Evolutionary conservation across 148 eudicot genomes (phyloP).

Genomic region (Dysphania ambrosioides): DNA sequence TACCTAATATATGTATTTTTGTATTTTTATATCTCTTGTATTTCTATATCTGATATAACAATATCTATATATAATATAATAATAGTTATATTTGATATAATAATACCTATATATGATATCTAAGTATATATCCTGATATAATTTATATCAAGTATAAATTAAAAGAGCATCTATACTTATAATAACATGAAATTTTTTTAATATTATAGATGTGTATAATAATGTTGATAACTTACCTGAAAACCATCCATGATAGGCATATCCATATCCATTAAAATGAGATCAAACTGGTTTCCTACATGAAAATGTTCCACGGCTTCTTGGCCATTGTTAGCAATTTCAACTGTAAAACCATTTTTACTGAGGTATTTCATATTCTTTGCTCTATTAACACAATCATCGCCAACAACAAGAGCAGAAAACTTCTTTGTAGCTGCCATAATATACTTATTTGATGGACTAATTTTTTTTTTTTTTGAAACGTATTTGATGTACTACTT

Average conservation of each 20-base stretch:
- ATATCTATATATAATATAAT: too few species aligned
- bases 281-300: constrained; percentile 12
- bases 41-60: too few species aligned
- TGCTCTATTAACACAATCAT: constrained; percentile 8
- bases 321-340: constrained; percentile 15
- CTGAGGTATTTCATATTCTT: constrained; percentile 1
- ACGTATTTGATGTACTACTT: too few species aligned
- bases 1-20: too few species aligned
- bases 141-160: too few species aligned
- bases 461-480: too few species aligned
- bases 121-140: too few species aligned
- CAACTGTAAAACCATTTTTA: constrained; percentile 15
- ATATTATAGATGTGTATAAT: not conserved
- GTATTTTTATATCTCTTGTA: too few species aligned
- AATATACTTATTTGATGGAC: not conserved
- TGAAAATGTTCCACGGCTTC: constrained; percentile 16
- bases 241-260: constrained; percentile 32
- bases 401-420: constrained; percentile 21
- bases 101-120: too few species aligned
- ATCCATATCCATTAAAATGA: constrained; percentile 21
- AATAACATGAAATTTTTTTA: too few species aligned
- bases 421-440: constrained; percentile 11
- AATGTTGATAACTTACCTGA: constrained; percentile 10
- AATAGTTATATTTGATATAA: too few species aligned
- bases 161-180: too few species aligned